Conservation (phyloP, 495 filamentous ascomycete genomes). For the Glonium stellatum region DNA sequence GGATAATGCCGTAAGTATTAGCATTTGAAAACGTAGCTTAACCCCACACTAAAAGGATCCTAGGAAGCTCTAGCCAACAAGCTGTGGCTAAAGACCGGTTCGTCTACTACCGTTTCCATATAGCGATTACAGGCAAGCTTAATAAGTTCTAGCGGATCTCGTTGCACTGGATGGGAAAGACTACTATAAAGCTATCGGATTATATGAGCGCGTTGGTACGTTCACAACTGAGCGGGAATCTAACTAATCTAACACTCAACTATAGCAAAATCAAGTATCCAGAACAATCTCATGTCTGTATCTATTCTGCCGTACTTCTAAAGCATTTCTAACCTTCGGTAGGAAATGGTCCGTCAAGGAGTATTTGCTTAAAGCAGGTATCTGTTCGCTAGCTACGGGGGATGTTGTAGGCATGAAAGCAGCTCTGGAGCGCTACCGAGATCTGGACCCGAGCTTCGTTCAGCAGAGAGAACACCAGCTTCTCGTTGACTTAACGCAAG, state of each 20-base stretch:
- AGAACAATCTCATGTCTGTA: neutral
- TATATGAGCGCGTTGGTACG: slow-evolving; percentile 32
- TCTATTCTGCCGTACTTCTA: slow-evolving; percentile 35
- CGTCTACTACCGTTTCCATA: too few relatives aligned
- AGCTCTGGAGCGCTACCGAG: slow-evolving; percentile 71
- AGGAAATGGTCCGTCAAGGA: slow-evolving; percentile 83
- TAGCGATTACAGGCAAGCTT: too few relatives aligned
- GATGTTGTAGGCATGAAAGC: slow-evolving; percentile 70
- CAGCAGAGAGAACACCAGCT: slow-evolving; percentile 72
- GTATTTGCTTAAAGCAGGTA: slow-evolving; percentile 83
- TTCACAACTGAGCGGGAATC: neutral
- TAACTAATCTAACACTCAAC: neutral
- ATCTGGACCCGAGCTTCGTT: slow-evolving; percentile 70
- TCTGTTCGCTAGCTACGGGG: slow-evolving; percentile 43
- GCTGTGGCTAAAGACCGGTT: slow-evolving; percentile 65
- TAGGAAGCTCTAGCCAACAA: slow-evolving; percentile 65
- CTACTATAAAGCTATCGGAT: slow-evolving; percentile 32
- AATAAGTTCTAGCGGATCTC: slow-evolving; percentile 54
- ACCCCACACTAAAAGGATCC: too few relatives aligned
- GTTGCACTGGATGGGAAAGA: slow-evolving; percentile 64
- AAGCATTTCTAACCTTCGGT: neutral
- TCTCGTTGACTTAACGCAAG: slow-evolving; percentile 62
- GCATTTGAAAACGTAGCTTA: too few relatives aligned
- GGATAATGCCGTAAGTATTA: too few relatives aligned
- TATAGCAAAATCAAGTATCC: slow-evolving; percentile 24